Percentiles rank a stretch among this genome's conserved stretches.
phyloP scores from a whole-genome alignment of 2,329 filamentous ascomycete genomes.

The Ascomycota sp. region DNA sequence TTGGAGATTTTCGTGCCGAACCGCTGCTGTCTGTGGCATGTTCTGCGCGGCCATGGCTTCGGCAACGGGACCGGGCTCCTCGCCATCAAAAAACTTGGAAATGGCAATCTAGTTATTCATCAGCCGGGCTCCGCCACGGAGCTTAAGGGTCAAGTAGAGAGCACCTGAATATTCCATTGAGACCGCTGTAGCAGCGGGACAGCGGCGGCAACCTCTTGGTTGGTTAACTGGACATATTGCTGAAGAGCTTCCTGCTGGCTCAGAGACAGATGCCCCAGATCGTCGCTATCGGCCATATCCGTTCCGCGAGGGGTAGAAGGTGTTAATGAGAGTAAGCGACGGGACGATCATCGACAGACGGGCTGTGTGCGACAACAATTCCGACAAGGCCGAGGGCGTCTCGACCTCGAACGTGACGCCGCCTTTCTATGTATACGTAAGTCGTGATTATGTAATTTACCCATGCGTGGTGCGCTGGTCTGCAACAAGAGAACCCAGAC shows the following conservation, averaged over 20 bases:
- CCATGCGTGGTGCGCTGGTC: no score
- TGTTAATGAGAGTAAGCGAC: no score
- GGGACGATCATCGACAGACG: no score
- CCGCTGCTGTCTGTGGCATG: conserved; percentile 34
- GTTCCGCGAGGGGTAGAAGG: no score
- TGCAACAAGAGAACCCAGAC: no score
- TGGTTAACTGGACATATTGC: conserved; percentile 74
- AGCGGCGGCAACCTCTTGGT: conserved; percentile 58
- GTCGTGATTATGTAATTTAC: no score
- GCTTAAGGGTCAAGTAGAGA: conserved; percentile 2
- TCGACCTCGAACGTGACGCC: no score
- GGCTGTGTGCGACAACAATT: no score
- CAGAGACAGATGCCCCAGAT: conserved; percentile 50
- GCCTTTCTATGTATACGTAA: no score
- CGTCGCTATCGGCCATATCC: conserved; percentile 17
- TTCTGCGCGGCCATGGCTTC: conserved; percentile 48
- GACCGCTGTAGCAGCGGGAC: conserved; percentile 63
- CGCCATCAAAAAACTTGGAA: conserved; percentile 93
- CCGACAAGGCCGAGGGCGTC: no score
- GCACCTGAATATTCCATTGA: conserved; percentile 86
- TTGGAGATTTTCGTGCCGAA: conserved; percentile 55
- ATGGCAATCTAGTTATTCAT: conserved; percentile 55
- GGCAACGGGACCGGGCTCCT: conserved; percentile 61
- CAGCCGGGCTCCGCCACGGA: background rate
- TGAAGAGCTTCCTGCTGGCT: conserved; percentile 69